Base-by-base conservation (phyloP, 169 alveolate genomes). In the Toxoplasma gondii region DNA sequence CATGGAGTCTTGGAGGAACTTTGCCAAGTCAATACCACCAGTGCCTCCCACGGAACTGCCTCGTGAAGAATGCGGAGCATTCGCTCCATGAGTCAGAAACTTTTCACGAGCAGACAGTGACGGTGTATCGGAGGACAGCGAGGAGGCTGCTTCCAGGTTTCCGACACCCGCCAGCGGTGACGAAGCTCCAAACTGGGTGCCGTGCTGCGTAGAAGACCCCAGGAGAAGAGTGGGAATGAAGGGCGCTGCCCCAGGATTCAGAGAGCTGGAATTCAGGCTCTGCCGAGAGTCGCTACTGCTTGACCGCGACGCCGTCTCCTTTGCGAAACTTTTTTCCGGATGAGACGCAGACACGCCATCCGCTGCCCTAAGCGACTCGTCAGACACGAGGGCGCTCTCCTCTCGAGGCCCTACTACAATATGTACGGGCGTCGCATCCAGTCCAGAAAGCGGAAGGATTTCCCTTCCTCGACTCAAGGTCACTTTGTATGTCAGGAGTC, bases 231-330 rank as follows among this genome's bases (percentile, higher is more conserved):
- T 1, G 2, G 86, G 86, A 10, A 78, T n/a, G n/a, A 78, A 78
- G 29, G 86, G 86, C 27, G 86, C 44, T 29, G 86, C 86, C 86
- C n/a, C 86, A 19, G 86, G 86, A 19, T 78, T 78, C 86, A 78
- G 45, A 36, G 86, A 36, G 43, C 45, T 78, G 86, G 4, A 7
- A 49, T 78, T 78, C 44, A 38, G 19, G 86, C n/a, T 64, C 4
- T 27, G 24, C 29, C 24, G 74, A 22, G 74, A 64, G 74, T 27
- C 24, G 9, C n/a, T 31, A 27, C 74, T 64, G 74, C 74, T 27
- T 64, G 74, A 64, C 9, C 34, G 34, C 34, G 74, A 16, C 22
- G 74, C n/a, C 74, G n/a, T 10, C 5, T 64, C 74, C 22, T 19
- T 16, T 16, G n/a, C 74, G n/a, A 27, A 64, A 64, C n/a, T 16